Base-by-base conservation (phyloP, 2,329 filamentous ascomycete genomes). In the Pseudogymnoascus sp. region DNA sequence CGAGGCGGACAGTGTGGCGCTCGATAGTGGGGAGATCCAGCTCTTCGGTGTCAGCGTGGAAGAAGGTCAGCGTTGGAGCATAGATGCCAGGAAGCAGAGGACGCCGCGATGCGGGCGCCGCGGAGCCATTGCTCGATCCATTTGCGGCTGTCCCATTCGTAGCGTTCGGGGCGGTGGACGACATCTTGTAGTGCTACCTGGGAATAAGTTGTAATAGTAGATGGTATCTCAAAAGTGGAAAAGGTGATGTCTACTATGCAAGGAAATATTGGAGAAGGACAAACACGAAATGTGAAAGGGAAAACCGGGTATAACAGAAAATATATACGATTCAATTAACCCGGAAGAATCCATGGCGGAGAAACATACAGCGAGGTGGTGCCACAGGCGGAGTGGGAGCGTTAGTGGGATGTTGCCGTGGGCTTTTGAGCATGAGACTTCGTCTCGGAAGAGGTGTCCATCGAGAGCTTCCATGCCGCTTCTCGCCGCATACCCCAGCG, bases 21-120 rank as follows among this genome's bases (percentile, higher is more conserved):
- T 90, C 89, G 76, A 94, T 89, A 63, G 83, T 82, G 36, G 88
- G 80, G 65, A 92, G 84, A 71, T 96, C 91, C 68, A 96, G 81
- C 57, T 94, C 89, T 75, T 96, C 91, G 50, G 89, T 94, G 66
- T 87, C 82, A 6, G 87, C 81, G 75, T 93, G 79, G 78, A 96
- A 96, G 74, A 96, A 95, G 69, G 90, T 95, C 86, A 94, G 90
- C 63, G 89, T 93, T 25, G 91, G 91, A 63, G 89, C 89, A 75
- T 94, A 95, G 72, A 94, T 91, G 72, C 90, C 90, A 70, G 87
- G 87, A 47, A 88, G 87, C 61, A 95, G 82, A 65, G 86, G 80
- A 62, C 81, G 76, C 64, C 76, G 76, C 15, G 75, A 65, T 28
- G 41, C 7, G 14, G 41, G 22, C 65, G 74, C 71, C 62, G 71